Evolutionary conservation across 768 basidiomycete species (phyloP).

Genomic region (Serendipita indica): DNA sequence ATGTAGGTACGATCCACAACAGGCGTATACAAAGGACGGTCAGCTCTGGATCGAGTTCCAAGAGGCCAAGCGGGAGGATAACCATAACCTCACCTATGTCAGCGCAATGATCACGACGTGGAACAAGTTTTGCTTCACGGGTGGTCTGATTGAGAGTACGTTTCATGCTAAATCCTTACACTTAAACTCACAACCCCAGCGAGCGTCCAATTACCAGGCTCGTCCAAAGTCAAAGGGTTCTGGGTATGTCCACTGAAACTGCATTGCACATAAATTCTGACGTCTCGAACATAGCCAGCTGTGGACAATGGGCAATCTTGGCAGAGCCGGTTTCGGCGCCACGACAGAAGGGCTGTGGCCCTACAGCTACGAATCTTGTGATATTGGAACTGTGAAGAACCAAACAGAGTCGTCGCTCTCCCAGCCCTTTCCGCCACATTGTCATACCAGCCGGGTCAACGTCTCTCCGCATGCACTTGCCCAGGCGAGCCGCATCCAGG

Average conservation of each 20-base stretch:
- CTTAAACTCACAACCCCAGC: no score
- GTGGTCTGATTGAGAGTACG: conserved; percentile 77
- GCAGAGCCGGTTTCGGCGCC: conserved; percentile 79
- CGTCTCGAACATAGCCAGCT: conserved; percentile 61
- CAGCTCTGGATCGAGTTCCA: conserved; percentile 68
- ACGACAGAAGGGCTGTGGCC: conserved; percentile 48
- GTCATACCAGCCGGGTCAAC: conserved; percentile 75
- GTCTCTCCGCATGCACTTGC: conserved; percentile 79
- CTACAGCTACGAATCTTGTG: conserved; percentile 66
- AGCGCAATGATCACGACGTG: conserved; percentile 55
- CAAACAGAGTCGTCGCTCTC: conserved; percentile 49
- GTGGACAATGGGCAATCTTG: conserved; percentile 54
- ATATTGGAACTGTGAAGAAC: conserved; percentile 72
- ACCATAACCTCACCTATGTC: conserved; percentile 43
- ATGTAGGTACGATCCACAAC: conserved; percentile 30
- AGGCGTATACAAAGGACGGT: conserved; percentile 57
- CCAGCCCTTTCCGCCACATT: conserved; percentile 43
- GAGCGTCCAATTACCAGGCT: conserved; percentile 1
- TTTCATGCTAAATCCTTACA: no score
- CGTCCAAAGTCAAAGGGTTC: neutral
- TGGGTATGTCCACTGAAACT: conserved; percentile 23
- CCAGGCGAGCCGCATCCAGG: conserved; percentile 78
- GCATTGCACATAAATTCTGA: conserved; percentile 27
- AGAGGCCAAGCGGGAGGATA: conserved; percentile 31
- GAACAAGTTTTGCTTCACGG: conserved; percentile 94